phyloP scores from a whole-genome alignment of 495 filamentous ascomycete genomes.

The Penicillium pulvis region DNA sequence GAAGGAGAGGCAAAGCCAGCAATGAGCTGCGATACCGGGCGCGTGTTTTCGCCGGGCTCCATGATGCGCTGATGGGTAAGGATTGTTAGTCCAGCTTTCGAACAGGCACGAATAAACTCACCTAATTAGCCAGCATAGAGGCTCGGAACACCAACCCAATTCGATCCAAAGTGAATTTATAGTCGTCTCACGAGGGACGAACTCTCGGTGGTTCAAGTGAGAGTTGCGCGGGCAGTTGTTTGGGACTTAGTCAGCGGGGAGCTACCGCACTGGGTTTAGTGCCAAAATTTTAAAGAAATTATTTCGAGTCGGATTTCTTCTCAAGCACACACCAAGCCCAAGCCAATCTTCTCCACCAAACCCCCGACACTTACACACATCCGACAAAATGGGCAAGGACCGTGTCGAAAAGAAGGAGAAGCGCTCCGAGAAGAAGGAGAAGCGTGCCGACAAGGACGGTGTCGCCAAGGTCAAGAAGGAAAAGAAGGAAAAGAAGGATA shows the following conservation, averaged over 20 bases:
- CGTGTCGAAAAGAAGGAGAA: conserved; percentile 66
- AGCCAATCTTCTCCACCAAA: conserved; percentile 21
- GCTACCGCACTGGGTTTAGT: conserved; percentile 37
- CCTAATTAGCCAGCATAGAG: background rate
- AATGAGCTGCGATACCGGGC: conserved; percentile 37
- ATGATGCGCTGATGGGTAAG: conserved; percentile 17
- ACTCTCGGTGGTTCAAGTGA: background rate
- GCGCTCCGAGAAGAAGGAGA: conserved; percentile 80
- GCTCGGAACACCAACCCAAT: background rate
- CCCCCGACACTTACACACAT: conserved; percentile 21
- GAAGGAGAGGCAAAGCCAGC: conserved; percentile 35
- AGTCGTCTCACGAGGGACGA: background rate
- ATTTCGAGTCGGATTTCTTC: conserved; percentile 41
- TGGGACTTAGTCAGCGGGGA: conserved; percentile 40
- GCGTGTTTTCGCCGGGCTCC: conserved; percentile 20
- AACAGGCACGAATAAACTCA: background rate
- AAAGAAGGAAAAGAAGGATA: conserved; percentile 73
- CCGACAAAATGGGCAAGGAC: conserved; percentile 55
- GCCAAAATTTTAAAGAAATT: conserved; percentile 49
- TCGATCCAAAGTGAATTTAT: background rate
- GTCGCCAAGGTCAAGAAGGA: conserved; percentile 67
- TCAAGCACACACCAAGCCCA: conserved; percentile 29
- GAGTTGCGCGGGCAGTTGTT: conserved; percentile 17
- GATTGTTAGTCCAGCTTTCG: background rate
- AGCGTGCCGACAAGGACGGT: conserved; percentile 74